Evolutionary conservation across 2,329 filamentous ascomycete genomes (phyloP).

Genomic region (Diaporthe helianthi): DNA sequence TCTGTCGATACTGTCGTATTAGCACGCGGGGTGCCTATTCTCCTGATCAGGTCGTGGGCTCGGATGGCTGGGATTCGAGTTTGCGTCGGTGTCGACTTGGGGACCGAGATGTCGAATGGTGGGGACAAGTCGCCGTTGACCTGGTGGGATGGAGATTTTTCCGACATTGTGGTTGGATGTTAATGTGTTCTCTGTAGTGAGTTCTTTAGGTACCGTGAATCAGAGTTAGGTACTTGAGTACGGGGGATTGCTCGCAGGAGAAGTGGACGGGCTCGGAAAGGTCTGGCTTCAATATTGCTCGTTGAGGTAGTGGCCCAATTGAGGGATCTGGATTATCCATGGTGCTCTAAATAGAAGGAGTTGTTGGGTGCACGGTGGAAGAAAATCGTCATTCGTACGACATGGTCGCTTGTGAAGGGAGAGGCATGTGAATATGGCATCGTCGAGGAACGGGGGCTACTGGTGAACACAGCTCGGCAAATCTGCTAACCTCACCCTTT

Average conservation of each 20-base stretch:
- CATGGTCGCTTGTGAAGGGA: too few species aligned
- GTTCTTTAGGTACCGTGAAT: neutral
- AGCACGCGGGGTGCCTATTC: neutral
- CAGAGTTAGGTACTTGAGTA: fast-evolving
- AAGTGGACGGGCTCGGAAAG: neutral
- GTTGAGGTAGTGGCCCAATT: neutral
- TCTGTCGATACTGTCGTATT: neutral
- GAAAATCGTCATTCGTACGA: neutral
- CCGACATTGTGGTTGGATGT: neutral
- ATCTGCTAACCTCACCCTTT: too few species aligned
- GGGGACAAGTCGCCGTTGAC: neutral
- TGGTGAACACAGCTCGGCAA: neutral
- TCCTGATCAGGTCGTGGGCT: neutral
- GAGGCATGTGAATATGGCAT: neutral
- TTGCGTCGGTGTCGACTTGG: neutral
- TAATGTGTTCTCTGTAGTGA: too few species aligned
- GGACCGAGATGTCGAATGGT: neutral
- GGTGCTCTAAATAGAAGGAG: neutral
- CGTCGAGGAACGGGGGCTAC: neutral
- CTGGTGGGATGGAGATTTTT: neutral
- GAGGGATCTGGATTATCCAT: too few species aligned
- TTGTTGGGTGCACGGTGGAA: neutral
- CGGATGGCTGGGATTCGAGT: neutral
- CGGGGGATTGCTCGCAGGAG: neutral
- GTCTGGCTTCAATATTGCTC: neutral